These are phyloP conservation scores for Pythium dissotocum DNA, from an alignment of 352 stramenopile species.

Conservation along the genomic window DNA sequence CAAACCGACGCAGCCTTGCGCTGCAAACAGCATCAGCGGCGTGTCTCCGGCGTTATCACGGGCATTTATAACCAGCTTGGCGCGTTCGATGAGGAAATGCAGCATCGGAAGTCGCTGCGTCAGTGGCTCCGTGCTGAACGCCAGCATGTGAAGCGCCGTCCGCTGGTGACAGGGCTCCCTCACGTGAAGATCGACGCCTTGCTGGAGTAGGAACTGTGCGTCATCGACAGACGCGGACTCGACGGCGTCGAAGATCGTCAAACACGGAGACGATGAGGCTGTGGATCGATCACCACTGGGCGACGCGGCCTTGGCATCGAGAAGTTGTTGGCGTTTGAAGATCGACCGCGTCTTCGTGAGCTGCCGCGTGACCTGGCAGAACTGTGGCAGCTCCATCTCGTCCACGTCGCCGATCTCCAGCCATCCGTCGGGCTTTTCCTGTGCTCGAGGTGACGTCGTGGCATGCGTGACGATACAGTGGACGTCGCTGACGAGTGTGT, in stretches of 20 bases:
- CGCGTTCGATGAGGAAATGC: slow-evolving; percentile 43
- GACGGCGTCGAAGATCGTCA: slow-evolving; percentile 60
- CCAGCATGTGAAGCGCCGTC: slow-evolving; percentile 56
- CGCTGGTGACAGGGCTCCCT: slow-evolving; percentile 47
- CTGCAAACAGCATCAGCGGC: slow-evolving; percentile 56
- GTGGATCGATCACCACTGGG: not conserved
- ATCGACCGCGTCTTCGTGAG: slow-evolving; percentile 52
- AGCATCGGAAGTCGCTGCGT: slow-evolving; percentile 50
- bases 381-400: slow-evolving; percentile 52
- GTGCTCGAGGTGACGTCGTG: slow-evolving; percentile 20
- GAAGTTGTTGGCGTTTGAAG: slow-evolving; percentile 39
- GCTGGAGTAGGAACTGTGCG: slow-evolving; percentile 47
- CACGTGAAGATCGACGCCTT: slow-evolving; percentile 39
- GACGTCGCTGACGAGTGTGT: slow-evolving; percentile 38
- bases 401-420: slow-evolving; percentile 43
- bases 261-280: not conserved
- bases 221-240: slow-evolving; percentile 59
- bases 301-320: slow-evolving; percentile 19
- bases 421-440: slow-evolving; percentile 15
- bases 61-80: slow-evolving; percentile 42
- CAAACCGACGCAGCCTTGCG: slow-evolving; percentile 46
- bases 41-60: slow-evolving; percentile 47
- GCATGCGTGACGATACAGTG: slow-evolving; percentile 34
- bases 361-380: slow-evolving; percentile 39
- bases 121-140: slow-evolving; percentile 51